phyloP scores from a whole-genome alignment of 2,329 filamentous ascomycete species.

The Xylaria sp. region DNA sequence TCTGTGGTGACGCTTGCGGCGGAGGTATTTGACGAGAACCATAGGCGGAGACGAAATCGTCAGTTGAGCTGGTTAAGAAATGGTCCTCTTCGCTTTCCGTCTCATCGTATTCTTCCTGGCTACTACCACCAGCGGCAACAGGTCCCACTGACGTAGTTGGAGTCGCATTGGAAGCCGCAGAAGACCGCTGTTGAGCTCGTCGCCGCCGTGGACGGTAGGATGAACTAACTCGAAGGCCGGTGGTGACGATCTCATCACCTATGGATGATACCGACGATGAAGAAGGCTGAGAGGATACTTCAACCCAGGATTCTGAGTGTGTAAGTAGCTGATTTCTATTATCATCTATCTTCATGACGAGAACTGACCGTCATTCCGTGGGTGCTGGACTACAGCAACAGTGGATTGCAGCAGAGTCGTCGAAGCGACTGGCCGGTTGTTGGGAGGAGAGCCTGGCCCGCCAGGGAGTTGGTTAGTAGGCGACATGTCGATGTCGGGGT shows the following conservation, averaged over 20 bases:
- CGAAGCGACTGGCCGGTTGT: constrained; percentile 18
- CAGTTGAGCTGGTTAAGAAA: constrained; percentile 53
- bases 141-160: constrained; percentile 34
- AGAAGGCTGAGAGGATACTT: constrained; percentile 86
- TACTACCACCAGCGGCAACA: constrained; percentile 51
- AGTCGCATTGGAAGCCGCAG: constrained; percentile 23
- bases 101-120: constrained; percentile 92
- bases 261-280: constrained; percentile 86
- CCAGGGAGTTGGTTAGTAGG: constrained; percentile 20
- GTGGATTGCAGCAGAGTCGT: constrained; percentile 17
- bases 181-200: constrained; percentile 36
- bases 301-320: constrained; percentile 84
- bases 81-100: constrained; percentile 85
- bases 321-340: constrained; percentile 22
- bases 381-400: constrained; percentile 19
- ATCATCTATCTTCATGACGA: constrained; percentile 3
- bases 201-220: constrained; percentile 57
- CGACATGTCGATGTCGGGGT: constrained; percentile 9
- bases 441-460: constrained; percentile 22
- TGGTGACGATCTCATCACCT: constrained; percentile 84
- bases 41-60: constrained; percentile 39
- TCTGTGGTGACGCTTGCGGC: constrained; percentile 34
- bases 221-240: constrained; percentile 71
- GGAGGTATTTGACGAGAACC: constrained; percentile 33
- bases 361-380: constrained; percentile 29